Conservation (phyloP, 176 grass and related monocot genomes). For the Eragrostis curvula region DNA sequence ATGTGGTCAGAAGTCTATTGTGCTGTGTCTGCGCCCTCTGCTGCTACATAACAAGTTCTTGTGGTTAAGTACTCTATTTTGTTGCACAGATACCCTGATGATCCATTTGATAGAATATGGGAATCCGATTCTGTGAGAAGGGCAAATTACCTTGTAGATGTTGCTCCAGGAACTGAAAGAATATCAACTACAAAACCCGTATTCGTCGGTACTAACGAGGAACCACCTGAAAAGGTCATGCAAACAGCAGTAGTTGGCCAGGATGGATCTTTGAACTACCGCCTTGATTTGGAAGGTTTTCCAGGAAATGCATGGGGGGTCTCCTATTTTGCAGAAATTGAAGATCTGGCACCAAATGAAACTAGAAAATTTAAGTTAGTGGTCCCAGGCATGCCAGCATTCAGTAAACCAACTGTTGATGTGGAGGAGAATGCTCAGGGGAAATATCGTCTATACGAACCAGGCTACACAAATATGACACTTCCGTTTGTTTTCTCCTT, state of each 20-base stretch:
- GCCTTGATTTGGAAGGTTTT: constrained; percentile 85
- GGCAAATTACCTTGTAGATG: constrained; percentile 82
- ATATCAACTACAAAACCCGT: constrained; percentile 72
- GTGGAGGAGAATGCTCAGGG: constrained; percentile 92
- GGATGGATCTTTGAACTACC: constrained; percentile 81
- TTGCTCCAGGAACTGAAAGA: constrained; percentile 82
- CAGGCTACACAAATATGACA: constrained; percentile 70
- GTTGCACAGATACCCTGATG: constrained; percentile 83
- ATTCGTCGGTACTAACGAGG: constrained; percentile 52
- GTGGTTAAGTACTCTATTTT: neutral
- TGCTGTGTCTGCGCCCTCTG: neutral
- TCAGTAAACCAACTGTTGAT: constrained; percentile 79
- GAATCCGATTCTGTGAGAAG: constrained; percentile 78
- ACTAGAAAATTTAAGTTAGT: constrained; percentile 86
- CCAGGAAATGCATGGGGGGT: constrained; percentile 86
- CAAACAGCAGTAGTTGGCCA: constrained; percentile 91
- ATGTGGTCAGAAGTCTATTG: neutral
- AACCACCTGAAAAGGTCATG: constrained; percentile 92
- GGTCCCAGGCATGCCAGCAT: constrained; percentile 66
- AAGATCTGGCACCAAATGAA: constrained; percentile 66
- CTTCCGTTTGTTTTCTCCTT: constrained; percentile 86
- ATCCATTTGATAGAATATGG: constrained; percentile 97
- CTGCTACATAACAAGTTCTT: neutral
- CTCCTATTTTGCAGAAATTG: constrained; percentile 95
- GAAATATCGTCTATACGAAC: constrained; percentile 80